These are phyloP conservation scores for Paecilomyces sp. DNA, from an alignment of 2,329 filamentous ascomycete species.

Conservation along the genomic window DNA sequence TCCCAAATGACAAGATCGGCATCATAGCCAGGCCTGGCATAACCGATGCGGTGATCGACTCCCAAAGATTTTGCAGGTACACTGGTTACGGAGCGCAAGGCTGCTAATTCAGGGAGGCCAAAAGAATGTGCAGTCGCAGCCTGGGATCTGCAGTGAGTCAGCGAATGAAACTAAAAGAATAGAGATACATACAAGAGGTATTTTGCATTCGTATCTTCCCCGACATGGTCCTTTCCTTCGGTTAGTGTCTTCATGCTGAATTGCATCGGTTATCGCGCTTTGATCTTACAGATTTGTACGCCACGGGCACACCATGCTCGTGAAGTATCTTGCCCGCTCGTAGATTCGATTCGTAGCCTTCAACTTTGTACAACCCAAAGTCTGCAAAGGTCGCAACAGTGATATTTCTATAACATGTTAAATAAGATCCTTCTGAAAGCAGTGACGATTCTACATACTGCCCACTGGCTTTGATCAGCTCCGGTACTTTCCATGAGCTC, in stretches of 20 bases:
- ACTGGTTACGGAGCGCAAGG: slow-evolving; percentile 52
- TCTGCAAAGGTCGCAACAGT: slow-evolving; percentile 58
- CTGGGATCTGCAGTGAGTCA: slow-evolving; percentile 55
- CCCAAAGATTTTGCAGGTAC: slow-evolving; percentile 54
- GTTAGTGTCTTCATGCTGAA: not conserved
- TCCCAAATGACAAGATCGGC: slow-evolving; percentile 59
- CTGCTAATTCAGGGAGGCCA: slow-evolving; percentile 54
- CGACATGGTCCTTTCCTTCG: slow-evolving; percentile 23
- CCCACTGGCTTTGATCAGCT: slow-evolving; percentile 35
- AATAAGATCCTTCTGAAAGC: slow-evolving; percentile 50
- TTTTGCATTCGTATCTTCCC: slow-evolving; percentile 30
- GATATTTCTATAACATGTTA: slow-evolving; percentile 48
- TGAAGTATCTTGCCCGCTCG: slow-evolving; percentile 60
- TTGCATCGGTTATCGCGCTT: not conserved
- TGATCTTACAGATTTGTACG: slow-evolving; percentile 51
- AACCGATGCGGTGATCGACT: slow-evolving; percentile 52
- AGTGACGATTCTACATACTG: slow-evolving; percentile 12
- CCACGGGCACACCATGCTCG: slow-evolving; percentile 60
- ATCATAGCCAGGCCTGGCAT: slow-evolving; percentile 55
- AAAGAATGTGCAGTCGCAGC: slow-evolving; percentile 46
- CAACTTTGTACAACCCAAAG: slow-evolving; percentile 66
- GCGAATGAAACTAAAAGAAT: slow-evolving; percentile 47
- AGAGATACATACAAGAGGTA: slow-evolving; percentile 26
- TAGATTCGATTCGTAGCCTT: slow-evolving; percentile 58
- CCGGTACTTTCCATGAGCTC: slow-evolving; percentile 59